Evolutionary conservation across 129 eudicot species (phyloP).

Genomic region (Flaveria ramosissima): DNA sequence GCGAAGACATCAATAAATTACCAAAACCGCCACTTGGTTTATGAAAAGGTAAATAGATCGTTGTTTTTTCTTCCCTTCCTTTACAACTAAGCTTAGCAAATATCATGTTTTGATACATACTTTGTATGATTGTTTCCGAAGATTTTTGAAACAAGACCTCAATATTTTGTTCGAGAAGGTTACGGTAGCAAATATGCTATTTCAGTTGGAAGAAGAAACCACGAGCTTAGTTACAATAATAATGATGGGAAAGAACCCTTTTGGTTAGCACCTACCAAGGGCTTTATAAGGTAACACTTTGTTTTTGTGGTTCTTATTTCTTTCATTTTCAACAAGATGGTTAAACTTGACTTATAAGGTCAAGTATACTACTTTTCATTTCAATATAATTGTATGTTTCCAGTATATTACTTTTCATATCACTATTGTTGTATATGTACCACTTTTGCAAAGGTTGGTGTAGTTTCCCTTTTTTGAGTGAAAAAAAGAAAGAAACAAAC

Average conservation of each 20-base stretch:
- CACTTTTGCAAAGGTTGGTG: background rate
- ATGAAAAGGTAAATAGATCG: conserved; percentile 43
- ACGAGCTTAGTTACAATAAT: conserved; percentile 37
- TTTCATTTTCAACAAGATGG: background rate
- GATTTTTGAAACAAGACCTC: conserved; percentile 34
- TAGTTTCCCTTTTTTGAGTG: conserved; percentile 1
- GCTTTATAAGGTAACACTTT: conserved; percentile 25
- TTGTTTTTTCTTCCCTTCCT: background rate
- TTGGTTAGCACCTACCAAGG: conserved; percentile 44
- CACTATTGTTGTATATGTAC: background rate
- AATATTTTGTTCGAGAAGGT: conserved; percentile 21
- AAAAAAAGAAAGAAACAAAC: background rate
- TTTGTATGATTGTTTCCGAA: conserved; percentile 25
- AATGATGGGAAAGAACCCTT: conserved; percentile 47
- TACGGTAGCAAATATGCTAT: conserved; percentile 32
- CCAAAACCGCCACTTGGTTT: conserved; percentile 13
- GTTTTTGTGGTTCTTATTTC: background rate
- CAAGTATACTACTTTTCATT: background rate
- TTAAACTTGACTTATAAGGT: background rate
- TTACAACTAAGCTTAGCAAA: background rate
- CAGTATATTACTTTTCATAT: background rate
- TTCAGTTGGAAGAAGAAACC: conserved; percentile 49
- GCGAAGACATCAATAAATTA: conserved; percentile 24
- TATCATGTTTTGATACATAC: conserved; percentile 15
- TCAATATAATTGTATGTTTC: conserved; percentile 10